Evolutionary conservation across 768 basidiomycete species (phyloP).

Genomic region (Tricholoma hemisulphureum): DNA sequence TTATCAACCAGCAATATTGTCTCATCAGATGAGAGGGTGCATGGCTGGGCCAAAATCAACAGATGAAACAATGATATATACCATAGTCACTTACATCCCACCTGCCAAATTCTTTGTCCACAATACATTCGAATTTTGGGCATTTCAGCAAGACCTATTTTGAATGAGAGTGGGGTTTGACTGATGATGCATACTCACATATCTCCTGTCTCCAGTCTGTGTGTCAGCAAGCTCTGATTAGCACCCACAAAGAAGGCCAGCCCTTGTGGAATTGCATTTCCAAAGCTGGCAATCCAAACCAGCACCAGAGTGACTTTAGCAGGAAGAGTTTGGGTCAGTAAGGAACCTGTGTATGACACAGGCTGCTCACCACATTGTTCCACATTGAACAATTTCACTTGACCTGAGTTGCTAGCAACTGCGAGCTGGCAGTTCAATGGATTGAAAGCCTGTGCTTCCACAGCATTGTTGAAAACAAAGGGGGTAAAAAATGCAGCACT

Average conservation of each 20-base stretch:
- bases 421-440: conserved; percentile 1
- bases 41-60: conserved; percentile 1
- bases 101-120: conserved; percentile 11
- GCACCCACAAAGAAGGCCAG: conserved; percentile 12
- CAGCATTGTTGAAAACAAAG: conserved; percentile 1
- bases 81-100: conserved; percentile 6
- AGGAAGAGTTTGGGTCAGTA: not conserved
- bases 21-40: conserved; percentile 9
- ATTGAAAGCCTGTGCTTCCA: conserved; percentile 5
- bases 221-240: conserved; percentile 7
- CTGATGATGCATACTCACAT: conserved; percentile 6
- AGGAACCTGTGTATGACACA: not conserved
- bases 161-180: not conserved
- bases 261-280: conserved; percentile 3
- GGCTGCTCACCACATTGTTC: conserved; percentile 2
- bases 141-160: conserved; percentile 10
- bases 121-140: conserved; percentile 7
- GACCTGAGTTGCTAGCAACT: conserved; percentile 3
- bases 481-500: not conserved
- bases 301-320: not conserved
- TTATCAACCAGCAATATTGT: conserved; percentile 11
- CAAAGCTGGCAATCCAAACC: conserved; percentile 4
- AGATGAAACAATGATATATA: not conserved
- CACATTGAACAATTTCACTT: conserved; percentile 5
- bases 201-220: conserved; percentile 8